Evolutionary conservation across 225 moss, liverwort and hornwort species (phyloP), one percentile per base, ranked within the genome.

Genomic region (Lunularia cruciata): DNA sequence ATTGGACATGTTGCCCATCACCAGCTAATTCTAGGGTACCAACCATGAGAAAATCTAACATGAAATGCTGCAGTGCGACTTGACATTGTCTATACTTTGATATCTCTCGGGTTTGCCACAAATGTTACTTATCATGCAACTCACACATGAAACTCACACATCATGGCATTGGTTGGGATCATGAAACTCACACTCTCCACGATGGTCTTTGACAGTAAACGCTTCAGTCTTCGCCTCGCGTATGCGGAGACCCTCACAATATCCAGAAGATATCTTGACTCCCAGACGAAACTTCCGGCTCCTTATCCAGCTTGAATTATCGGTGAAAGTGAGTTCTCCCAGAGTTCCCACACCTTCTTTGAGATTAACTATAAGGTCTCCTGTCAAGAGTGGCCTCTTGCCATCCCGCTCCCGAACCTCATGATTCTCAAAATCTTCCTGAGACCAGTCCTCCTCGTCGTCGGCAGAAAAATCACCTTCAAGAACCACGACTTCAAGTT

Each of bases 301-400:
- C 30, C 80, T 33, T 39, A 80, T 80, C 80, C 80, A 80, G 30
- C 80, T 80, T 12, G 80, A 80, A 52, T 80, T 80, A n/a, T 80
- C 80, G 2, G 80, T 80, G 36, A 80, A 80, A 0, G 80, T 80
- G 1, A 80, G 52, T n/a, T 80, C 80, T 20, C 80, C 80, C n/a
- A 80, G 49, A 5, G 72, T 76, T 13, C 80, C 80, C 1, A 80
- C 80, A 4, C 80, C 80, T 39, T 80, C 80, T 33, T 76, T 80
- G 5, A 80, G 53, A 6, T 53, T 76, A 0, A 80, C 72, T 10
- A 72, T 68, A 32, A 80, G 67, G 52, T 80, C 80, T 36, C 80
- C 80, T 3, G 80, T 80, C 27, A 80, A 59, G 4, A 80, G 76
- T 2, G 80, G 80, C 35, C 80, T 72, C 53, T 80, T 80, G n/a